Conservation (phyloP, 176 grass and related monocot genomes). For the Zoysia japonica region DNA sequence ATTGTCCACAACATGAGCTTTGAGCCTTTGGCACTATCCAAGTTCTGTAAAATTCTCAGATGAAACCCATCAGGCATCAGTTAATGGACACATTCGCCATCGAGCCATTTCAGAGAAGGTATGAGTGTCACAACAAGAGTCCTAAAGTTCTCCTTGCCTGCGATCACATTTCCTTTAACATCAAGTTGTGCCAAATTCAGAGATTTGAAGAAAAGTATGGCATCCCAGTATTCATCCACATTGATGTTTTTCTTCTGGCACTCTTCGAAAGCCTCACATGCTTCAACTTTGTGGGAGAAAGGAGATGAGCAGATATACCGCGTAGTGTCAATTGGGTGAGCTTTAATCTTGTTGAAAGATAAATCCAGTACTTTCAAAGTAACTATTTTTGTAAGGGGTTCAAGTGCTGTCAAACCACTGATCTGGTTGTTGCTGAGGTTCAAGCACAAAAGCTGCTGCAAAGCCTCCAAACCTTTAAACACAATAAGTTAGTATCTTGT, state of each 20-base stretch:
- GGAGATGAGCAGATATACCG: conserved; percentile 77
- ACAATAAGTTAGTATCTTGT: conserved; percentile 31
- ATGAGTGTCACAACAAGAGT: conserved; percentile 41
- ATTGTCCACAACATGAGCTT: background rate
- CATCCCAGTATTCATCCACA: conserved; percentile 63
- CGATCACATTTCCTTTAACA: conserved; percentile 67
- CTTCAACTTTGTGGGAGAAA: conserved; percentile 64
- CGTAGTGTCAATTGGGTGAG: conserved; percentile 62
- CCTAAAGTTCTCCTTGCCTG: conserved; percentile 49
- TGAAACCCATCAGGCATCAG: conserved; percentile 25
- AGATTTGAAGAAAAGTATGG: conserved; percentile 60
- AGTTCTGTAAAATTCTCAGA: background rate
- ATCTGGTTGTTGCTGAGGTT: conserved; percentile 80
- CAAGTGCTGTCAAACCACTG: conserved; percentile 73
- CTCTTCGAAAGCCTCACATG: conserved; percentile 52
- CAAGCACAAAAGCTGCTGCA: conserved; percentile 82
- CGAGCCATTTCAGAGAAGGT: conserved; percentile 72
- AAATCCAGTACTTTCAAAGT: conserved; percentile 80
- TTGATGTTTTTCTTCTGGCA: conserved; percentile 43
- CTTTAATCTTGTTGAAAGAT: conserved; percentile 80
- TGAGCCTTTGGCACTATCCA: background rate
- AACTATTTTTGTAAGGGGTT: conserved; percentile 64
- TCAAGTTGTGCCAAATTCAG: conserved; percentile 58
- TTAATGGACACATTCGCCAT: conserved; percentile 38
- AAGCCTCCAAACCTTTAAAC: conserved; percentile 79